Conservation (phyloP, 257 asterid species). For the Lavandula angustifolia region DNA sequence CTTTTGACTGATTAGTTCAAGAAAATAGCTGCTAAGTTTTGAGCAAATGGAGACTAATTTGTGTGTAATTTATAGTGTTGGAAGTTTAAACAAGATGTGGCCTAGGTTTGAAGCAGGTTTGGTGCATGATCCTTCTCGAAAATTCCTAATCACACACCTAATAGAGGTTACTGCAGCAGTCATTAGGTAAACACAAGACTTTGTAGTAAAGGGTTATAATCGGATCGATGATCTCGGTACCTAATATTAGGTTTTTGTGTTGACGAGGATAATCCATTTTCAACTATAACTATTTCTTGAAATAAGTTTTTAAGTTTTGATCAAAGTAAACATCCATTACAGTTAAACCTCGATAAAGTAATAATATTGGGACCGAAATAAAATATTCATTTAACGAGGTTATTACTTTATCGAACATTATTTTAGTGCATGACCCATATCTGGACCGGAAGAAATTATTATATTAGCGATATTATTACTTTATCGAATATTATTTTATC, state of each 20-base stretch:
- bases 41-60: neutral
- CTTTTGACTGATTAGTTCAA: neutral
- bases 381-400: no score
- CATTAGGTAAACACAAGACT: constrained; percentile 28
- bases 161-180: neutral
- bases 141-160: constrained; percentile 41
- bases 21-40: neutral
- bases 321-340: neutral
- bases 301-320: neutral
- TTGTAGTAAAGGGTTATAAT: neutral
- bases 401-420: no score
- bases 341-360: no score
- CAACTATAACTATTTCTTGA: neutral
- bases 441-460: no score
- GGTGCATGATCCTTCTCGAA: constrained; percentile 37
- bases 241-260: neutral
- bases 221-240: neutral
- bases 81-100: constrained; percentile 15
- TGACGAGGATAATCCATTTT: no score
- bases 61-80: constrained; percentile 5
- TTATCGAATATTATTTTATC: no score
- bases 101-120: constrained; percentile 33
- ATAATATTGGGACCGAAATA: no score
- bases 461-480: no score
- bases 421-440: no score